Percentiles rank a stretch among this genome's conserved stretches.
phyloP scores from a whole-genome alignment of 257 asterid genomes.

The Lithospermum erythrorhizon region DNA sequence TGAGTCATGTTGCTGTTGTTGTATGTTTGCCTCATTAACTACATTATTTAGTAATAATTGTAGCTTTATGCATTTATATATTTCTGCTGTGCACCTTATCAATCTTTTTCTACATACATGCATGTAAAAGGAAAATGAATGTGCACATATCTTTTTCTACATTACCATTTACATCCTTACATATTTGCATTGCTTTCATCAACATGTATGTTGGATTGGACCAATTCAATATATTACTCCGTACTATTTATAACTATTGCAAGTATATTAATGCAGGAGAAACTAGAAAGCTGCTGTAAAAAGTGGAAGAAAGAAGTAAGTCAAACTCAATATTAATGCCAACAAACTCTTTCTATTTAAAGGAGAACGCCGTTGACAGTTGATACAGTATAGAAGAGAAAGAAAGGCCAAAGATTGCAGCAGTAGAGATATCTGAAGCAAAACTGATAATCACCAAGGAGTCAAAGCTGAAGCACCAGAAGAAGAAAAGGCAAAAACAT shows the following conservation, averaged over 20 bases:
- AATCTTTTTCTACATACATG: too few species aligned
- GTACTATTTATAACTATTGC: background rate
- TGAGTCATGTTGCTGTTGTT: too few species aligned
- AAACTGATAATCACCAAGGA: constrained; percentile 2
- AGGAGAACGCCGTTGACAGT: constrained; percentile 9
- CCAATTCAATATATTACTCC: too few species aligned
- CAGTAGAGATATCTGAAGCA: too few species aligned
- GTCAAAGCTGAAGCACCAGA: constrained; percentile 16
- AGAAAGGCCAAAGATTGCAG: background rate
- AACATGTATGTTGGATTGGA: too few species aligned
- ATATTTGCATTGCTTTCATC: too few species aligned
- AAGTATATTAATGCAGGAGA: constrained; percentile 38
- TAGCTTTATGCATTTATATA: too few species aligned
- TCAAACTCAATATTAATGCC: constrained; percentile 35
- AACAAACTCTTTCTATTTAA: constrained; percentile 16
- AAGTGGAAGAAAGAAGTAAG: constrained; percentile 20
- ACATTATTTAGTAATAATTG: too few species aligned
- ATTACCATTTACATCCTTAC: too few species aligned
- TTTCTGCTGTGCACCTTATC: background rate
- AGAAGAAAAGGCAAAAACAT: constrained; percentile 4
- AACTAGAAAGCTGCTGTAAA: constrained; percentile 23
- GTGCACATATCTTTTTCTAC: too few species aligned
- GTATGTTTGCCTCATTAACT: too few species aligned
- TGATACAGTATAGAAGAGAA: background rate
- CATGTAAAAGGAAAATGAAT: too few species aligned